Percentiles rank a stretch among this genome's conserved stretches.
Evolutionary conservation across 768 basidiomycete genomes (phyloP).

Genomic region (Hemileccinum rubropunctum): DNA sequence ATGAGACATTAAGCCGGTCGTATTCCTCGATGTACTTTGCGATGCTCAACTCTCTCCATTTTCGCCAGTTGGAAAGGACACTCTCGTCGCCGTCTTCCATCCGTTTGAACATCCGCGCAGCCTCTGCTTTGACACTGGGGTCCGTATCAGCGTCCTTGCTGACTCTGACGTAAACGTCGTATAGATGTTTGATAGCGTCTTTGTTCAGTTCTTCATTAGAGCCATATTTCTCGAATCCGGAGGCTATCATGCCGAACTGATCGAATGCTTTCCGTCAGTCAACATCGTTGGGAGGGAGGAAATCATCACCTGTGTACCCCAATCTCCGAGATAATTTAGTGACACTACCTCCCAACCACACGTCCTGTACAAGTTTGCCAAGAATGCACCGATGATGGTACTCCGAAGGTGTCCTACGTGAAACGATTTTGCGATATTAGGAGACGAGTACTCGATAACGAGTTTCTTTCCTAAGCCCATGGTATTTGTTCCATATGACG

Average conservation of each 20-base stretch:
- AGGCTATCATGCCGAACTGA: constrained; percentile 83
- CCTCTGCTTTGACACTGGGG: constrained; percentile 68
- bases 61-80: constrained; percentile 84
- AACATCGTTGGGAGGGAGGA: neutral
- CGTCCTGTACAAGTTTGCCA: constrained; percentile 85
- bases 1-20: constrained; percentile 82
- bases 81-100: constrained; percentile 93
- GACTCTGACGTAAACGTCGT: constrained; percentile 92
- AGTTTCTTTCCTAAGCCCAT: constrained; percentile 78
- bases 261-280: neutral
- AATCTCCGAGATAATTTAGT: constrained; percentile 96
- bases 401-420: constrained; percentile 96
- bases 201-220: constrained; percentile 76
- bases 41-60: constrained; percentile 90
- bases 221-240: constrained; percentile 92
- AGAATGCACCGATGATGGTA: constrained; percentile 98
- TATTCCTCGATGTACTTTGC: constrained; percentile 89
- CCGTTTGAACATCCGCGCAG: constrained; percentile 85
- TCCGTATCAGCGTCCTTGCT: constrained; percentile 79
- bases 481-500: constrained; percentile 81
- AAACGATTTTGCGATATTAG: constrained; percentile 98
- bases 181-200: constrained; percentile 93
- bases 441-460: constrained; percentile 90
- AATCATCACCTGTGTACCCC: constrained; percentile 88
- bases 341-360: constrained; percentile 92